A percentile compares a stretch with the other conserved stretches of the same genome.
phyloP scores from a whole-genome alignment of 495 filamentous ascomycete genomes.

The Penicillium egyptiacum region DNA sequence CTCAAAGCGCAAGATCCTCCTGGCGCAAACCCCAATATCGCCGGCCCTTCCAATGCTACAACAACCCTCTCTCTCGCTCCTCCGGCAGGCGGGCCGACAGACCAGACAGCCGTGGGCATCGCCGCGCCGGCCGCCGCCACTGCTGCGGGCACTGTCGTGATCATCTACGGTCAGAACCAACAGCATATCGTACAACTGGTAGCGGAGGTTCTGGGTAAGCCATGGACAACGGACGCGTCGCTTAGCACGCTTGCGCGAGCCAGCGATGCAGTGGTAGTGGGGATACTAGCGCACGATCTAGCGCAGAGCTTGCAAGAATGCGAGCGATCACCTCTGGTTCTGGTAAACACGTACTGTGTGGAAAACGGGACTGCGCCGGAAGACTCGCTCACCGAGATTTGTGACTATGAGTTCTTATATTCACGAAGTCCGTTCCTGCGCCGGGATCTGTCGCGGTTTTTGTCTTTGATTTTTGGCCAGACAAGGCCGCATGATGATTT shows the following conservation, averaged over 20 bases:
- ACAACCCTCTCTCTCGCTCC: slow-evolving; percentile 16
- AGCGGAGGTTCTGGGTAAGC: slow-evolving; percentile 68
- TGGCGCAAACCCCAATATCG: background rate
- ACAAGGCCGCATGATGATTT: slow-evolving; percentile 70
- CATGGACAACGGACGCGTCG: slow-evolving; percentile 54
- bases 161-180: slow-evolving; percentile 60
- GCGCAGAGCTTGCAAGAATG: slow-evolving; percentile 47
- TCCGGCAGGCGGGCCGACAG: slow-evolving; percentile 5
- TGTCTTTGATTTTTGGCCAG: slow-evolving; percentile 75
- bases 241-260: slow-evolving; percentile 50
- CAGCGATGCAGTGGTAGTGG: slow-evolving; percentile 57
- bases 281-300: slow-evolving; percentile 55
- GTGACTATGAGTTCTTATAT: slow-evolving; percentile 84
- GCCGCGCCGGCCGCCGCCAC: background rate
- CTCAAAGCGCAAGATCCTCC: slow-evolving; percentile 1
- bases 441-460: slow-evolving; percentile 73
- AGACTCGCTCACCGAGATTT: slow-evolving; percentile 58
- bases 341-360: slow-evolving; percentile 74
- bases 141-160: slow-evolving; percentile 46
- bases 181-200: slow-evolving; percentile 66
- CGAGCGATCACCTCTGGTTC: slow-evolving; percentile 52
- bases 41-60: background rate
- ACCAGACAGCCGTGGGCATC: background rate
- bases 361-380: slow-evolving; percentile 67
- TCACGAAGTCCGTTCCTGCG: slow-evolving; percentile 67